phyloP scores from a whole-genome alignment of 495 filamentous ascomycete species.

The Tuber microsphaerosporum region DNA sequence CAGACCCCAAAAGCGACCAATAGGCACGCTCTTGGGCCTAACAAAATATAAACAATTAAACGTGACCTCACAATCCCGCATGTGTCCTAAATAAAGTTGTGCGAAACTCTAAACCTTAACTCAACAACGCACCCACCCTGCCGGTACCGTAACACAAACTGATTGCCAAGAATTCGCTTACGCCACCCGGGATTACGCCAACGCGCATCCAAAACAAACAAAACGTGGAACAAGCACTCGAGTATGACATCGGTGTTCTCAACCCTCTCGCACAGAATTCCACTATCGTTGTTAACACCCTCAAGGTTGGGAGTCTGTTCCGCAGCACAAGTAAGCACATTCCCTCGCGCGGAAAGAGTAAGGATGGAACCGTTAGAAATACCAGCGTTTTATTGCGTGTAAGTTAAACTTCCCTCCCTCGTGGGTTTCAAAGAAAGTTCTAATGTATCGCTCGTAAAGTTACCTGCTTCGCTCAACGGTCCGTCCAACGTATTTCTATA shows the following conservation, averaged over 20 bases:
- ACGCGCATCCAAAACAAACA: background rate
- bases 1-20: too few species aligned
- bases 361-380: conserved; percentile 50
- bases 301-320: background rate
- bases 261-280: background rate
- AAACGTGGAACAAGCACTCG: background rate
- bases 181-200: background rate
- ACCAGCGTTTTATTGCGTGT: conserved; percentile 62
- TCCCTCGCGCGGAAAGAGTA: background rate
- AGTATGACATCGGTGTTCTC: background rate
- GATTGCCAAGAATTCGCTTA: background rate
- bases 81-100: too few species aligned
- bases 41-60: too few species aligned
- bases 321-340: background rate
- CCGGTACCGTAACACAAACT: background rate
- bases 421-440: background rate
- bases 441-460: conserved; percentile 36
- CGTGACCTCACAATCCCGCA: too few species aligned
- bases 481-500: conserved; percentile 59
- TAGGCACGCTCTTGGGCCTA: too few species aligned
- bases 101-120: background rate
- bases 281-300: background rate
- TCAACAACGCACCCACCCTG: background rate
- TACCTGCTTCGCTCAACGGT: conserved; percentile 83
- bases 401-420: background rate